Conservation (phyloP, 2,329 filamentous ascomycete genomes). For the Coniochaeta sp. region DNA sequence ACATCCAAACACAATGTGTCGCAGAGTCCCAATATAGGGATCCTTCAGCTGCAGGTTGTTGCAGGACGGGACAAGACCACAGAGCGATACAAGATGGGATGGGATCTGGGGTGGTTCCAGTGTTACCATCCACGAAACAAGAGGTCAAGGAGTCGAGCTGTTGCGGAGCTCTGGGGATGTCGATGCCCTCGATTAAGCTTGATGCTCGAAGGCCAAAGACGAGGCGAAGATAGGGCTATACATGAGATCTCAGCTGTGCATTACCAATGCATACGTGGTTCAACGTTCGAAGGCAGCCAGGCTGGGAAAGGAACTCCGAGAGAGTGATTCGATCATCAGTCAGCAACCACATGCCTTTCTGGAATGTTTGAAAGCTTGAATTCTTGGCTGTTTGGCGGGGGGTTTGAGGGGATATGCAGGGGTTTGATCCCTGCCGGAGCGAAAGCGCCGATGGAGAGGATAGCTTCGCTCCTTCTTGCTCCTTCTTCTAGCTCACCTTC, state of each 20-base stretch:
- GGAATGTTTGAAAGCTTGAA: not conserved
- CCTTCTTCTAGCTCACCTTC: no score
- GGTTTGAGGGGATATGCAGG: not conserved
- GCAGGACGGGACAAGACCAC: not conserved
- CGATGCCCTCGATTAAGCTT: no score
- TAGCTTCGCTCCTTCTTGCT: no score
- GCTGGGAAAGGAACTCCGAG: not conserved
- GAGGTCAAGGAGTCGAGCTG: not conserved
- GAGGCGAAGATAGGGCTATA: no score
- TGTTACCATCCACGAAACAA: not conserved
- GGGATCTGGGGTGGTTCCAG: not conserved
- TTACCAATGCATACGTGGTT: no score
- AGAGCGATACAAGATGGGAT: not conserved
- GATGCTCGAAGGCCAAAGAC: no score
- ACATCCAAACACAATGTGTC: not conserved
- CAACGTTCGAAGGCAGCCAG: no score
- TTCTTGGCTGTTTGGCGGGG: not conserved
- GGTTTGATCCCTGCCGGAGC: no score
- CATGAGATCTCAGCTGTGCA: no score
- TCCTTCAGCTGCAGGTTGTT: not conserved
- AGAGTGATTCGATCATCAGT: not conserved
- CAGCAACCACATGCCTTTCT: not conserved
- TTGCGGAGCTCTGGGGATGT: no score
- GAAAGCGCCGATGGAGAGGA: no score
- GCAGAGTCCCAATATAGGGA: not conserved